These are phyloP conservation scores for Cladorrhinum sp. DNA, from an alignment of 2,329 filamentous ascomycete species.

Conservation along the genomic window DNA sequence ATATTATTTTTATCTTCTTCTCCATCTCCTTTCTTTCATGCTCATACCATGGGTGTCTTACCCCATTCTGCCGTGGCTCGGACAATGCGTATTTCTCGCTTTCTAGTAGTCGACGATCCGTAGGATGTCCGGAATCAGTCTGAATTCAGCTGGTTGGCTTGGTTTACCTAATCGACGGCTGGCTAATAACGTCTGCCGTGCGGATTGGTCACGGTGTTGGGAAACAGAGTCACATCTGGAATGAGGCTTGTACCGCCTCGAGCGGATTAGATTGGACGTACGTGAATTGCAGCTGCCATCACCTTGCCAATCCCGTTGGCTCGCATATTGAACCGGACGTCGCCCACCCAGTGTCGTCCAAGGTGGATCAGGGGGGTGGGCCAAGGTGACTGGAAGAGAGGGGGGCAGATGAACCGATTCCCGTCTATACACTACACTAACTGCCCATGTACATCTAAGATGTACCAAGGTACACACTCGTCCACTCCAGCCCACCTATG, in stretches of 20 bases:
- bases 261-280: background rate
- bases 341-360: background rate
- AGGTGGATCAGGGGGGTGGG: constrained; percentile 9
- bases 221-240: constrained; percentile 20
- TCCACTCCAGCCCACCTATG: constrained; percentile 18
- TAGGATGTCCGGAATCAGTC: background rate
- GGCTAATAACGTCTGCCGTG: constrained; percentile 9
- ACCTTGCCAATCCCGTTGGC: constrained; percentile 10
- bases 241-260: constrained; percentile 22
- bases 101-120: background rate
- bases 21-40: background rate
- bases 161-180: constrained; percentile 23
- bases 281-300: constrained; percentile 15
- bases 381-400: background rate
- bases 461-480: constrained; percentile 7
- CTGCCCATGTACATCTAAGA: constrained; percentile 1
- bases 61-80: background rate
- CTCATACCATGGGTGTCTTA: background rate
- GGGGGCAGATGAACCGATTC: background rate
- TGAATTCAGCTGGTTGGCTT: constrained; percentile 3
- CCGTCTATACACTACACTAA: constrained; percentile 6
- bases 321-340: constrained; percentile 4
- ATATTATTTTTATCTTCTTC: constrained; percentile 4
- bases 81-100: constrained; percentile 8
- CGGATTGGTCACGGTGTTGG: background rate